phyloP scores from a whole-genome alignment of 768 basidiomycete species.

The Boletus reticuloceps region DNA sequence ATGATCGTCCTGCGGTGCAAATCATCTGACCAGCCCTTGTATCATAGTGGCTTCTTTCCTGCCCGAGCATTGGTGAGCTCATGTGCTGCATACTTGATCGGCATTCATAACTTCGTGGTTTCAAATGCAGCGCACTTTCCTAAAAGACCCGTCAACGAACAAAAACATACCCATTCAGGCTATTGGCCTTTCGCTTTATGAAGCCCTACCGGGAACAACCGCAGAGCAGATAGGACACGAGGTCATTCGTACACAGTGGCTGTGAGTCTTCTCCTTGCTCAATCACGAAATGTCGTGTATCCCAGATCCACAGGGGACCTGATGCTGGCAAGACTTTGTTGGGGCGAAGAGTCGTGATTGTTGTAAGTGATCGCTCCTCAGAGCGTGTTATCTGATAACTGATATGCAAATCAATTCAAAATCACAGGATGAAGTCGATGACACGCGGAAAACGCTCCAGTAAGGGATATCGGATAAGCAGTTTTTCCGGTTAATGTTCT shows the following conservation, averaged over 20 bases:
- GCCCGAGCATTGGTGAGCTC: constrained; percentile 77
- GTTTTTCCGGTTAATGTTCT: neutral
- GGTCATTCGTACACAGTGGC: constrained; percentile 95
- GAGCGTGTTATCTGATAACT: constrained; percentile 16
- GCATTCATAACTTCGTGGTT: neutral
- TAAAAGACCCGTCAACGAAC: constrained; percentile 66
- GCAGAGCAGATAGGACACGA: constrained; percentile 75
- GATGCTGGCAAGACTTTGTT: constrained; percentile 68
- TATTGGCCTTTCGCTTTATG: constrained; percentile 94
- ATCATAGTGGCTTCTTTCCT: constrained; percentile 86
- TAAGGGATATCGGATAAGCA: constrained; percentile 36
- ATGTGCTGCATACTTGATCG: neutral
- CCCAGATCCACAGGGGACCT: constrained; percentile 46
- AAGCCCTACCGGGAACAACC: constrained; percentile 75
- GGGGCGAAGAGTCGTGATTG: constrained; percentile 78
- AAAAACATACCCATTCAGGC: constrained; percentile 91
- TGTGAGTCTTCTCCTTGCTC: constrained; percentile 48
- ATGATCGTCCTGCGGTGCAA: constrained; percentile 10
- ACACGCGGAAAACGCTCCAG: constrained; percentile 87
- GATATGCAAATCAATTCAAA: constrained; percentile 2
- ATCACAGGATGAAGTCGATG: constrained; percentile 80
- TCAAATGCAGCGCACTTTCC: constrained; percentile 68
- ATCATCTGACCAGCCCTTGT: constrained; percentile 14
- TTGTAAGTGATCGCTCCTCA: constrained; percentile 48
- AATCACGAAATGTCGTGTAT: neutral